Conservation (phyloP, 148 eudicot genomes). For the Rhododendron mucronatum region DNA sequence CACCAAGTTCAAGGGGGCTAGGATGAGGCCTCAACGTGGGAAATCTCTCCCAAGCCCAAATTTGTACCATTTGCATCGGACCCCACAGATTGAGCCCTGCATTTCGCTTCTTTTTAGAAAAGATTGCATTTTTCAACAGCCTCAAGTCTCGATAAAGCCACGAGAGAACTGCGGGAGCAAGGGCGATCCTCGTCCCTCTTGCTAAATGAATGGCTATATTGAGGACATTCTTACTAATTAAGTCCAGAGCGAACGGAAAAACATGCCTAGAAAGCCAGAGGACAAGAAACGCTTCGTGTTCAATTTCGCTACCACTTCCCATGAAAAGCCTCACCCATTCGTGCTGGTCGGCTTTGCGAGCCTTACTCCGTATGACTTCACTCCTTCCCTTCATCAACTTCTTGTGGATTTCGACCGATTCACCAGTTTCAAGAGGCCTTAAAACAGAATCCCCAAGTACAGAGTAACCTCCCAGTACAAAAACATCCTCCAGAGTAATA, state of each 20-base stretch:
- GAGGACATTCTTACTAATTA: conserved; percentile 10
- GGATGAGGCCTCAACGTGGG: conserved; percentile 31
- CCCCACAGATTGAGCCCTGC: conserved; percentile 16
- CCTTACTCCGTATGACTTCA: not conserved
- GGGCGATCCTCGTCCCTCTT: conserved; percentile 29
- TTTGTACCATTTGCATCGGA: conserved; percentile 37
- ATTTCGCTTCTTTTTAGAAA: not conserved
- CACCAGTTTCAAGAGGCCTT: not conserved
- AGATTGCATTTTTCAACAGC: conserved; percentile 19
- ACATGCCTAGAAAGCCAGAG: not conserved
- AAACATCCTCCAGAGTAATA: not conserved
- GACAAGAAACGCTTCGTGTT: not conserved
- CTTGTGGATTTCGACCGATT: conserved; percentile 9
- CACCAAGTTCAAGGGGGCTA: conserved; percentile 6
- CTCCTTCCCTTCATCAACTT: not conserved
- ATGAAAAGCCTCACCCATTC: conserved; percentile 29
- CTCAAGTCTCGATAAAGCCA: conserved; percentile 37
- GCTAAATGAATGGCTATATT: conserved; percentile 31
- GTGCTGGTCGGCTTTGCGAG: not conserved
- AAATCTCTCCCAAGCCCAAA: conserved; percentile 71
- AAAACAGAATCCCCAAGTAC: conserved; percentile 33
- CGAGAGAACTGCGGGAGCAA: conserved; percentile 43
- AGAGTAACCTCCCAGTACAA: conserved; percentile 38
- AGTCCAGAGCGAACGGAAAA: not conserved
- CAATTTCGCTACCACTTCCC: not conserved